Percentiles rank a stretch among this genome's conserved stretches.
phyloP scores from a whole-genome alignment of 441 rosid species.

The Brassica balearica region DNA sequence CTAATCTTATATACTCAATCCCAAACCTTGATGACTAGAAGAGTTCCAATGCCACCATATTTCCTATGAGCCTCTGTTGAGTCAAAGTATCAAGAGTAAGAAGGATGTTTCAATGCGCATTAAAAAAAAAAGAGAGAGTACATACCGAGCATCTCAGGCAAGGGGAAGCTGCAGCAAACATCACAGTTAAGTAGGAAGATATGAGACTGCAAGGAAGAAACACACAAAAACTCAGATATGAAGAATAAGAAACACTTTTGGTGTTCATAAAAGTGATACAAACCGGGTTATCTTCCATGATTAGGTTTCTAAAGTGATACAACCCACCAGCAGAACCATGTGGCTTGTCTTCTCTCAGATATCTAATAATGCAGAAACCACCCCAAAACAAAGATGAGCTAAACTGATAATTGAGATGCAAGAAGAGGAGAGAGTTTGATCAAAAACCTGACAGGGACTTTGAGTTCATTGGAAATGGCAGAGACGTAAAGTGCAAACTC shows the following conservation, averaged over 20 bases:
- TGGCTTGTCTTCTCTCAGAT: slow-evolving; percentile 71
- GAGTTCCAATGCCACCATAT: slow-evolving; percentile 65
- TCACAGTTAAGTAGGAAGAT: slow-evolving; percentile 74
- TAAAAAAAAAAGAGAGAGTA: not conserved
- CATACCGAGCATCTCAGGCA: slow-evolving; percentile 69
- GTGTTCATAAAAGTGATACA: not conserved
- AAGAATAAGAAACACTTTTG: slow-evolving; percentile 32
- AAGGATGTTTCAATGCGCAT: not conserved
- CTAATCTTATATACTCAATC: slow-evolving; percentile 14
- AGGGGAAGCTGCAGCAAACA: slow-evolving; percentile 79
- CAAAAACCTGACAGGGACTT: slow-evolving; percentile 66
- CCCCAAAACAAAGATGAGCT: not conserved
- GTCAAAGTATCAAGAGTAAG: slow-evolving; percentile 10
- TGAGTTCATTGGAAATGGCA: slow-evolving; percentile 72
- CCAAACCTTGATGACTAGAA: slow-evolving; percentile 67
- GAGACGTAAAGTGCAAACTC: slow-evolving; percentile 73
- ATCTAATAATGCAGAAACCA: slow-evolving; percentile 42
- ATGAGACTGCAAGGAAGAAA: slow-evolving; percentile 56
- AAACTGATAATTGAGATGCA: slow-evolving; percentile 4
- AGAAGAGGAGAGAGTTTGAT: slow-evolving; percentile 17
- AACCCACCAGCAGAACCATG: slow-evolving; percentile 84
- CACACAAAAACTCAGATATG: slow-evolving; percentile 23
- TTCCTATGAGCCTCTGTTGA: slow-evolving; percentile 63
- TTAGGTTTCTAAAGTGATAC: slow-evolving; percentile 62
- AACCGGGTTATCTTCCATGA: slow-evolving; percentile 75